These are phyloP conservation scores for Dothidotthia symphoricarpi DNA, from an alignment of 2,329 filamentous ascomycete genomes.

Conservation along the genomic window DNA sequence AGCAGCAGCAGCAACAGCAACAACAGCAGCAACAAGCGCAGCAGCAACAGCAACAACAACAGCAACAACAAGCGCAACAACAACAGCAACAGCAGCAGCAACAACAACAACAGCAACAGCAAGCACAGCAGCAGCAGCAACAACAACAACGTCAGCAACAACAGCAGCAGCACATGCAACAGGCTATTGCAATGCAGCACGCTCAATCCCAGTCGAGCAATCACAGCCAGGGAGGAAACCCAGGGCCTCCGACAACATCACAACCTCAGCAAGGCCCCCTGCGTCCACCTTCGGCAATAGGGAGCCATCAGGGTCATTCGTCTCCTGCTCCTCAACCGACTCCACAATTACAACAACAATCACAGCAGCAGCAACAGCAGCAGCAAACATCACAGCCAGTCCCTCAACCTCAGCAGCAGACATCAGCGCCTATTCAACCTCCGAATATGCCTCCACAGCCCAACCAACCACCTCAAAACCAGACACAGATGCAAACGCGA, in stretches of 20 bases:
- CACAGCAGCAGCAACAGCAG: slow-evolving; percentile 37
- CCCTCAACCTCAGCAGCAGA: slow-evolving; percentile 47
- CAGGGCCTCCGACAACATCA: slow-evolving; percentile 36
- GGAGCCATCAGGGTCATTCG: slow-evolving; percentile 40
- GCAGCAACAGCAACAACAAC: slow-evolving; percentile 39
- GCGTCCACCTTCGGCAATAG: slow-evolving; percentile 40
- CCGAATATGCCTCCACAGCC: slow-evolving; percentile 33
- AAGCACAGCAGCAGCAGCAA: slow-evolving; percentile 43
- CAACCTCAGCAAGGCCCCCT: slow-evolving; percentile 41
- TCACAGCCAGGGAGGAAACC: slow-evolving; percentile 45
- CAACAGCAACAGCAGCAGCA: slow-evolving; percentile 40
- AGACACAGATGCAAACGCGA: slow-evolving; percentile 27
- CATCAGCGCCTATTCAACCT: slow-evolving; percentile 39
- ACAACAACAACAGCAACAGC: slow-evolving; percentile 43
- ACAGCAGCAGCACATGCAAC: slow-evolving; percentile 46
- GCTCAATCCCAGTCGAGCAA: slow-evolving; percentile 51
- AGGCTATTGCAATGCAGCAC: slow-evolving; percentile 49
- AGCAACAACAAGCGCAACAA: slow-evolving; percentile 23
- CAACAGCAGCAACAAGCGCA: slow-evolving; percentile 43
- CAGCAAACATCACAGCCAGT: slow-evolving; percentile 43
- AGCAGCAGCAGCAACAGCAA: slow-evolving; percentile 45
- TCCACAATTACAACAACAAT: slow-evolving; percentile 30
- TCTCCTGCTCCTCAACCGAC: slow-evolving; percentile 41
- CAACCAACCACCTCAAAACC: slow-evolving; percentile 35
- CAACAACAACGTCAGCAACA: too few relatives aligned